phyloP scores from a whole-genome alignment of 2,329 filamentous ascomycete species.

The Aspergillus chevalieri region DNA sequence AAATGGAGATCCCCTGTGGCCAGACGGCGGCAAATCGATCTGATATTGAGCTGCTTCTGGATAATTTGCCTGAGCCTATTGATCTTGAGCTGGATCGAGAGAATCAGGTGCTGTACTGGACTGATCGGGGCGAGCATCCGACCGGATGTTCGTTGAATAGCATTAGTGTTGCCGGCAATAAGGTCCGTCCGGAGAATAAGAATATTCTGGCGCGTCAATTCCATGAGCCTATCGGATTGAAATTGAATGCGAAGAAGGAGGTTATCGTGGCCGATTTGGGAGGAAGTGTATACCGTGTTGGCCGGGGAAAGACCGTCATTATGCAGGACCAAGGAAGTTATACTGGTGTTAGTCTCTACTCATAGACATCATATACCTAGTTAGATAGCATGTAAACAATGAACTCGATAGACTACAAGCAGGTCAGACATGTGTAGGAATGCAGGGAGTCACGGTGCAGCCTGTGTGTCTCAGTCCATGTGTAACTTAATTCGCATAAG shows the following conservation, averaged over 20 bases:
- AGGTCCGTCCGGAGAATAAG: not conserved
- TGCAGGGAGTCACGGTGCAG: no score
- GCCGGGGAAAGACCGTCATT: constrained; percentile 14
- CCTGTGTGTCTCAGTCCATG: no score
- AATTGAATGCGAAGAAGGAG: constrained; percentile 13
- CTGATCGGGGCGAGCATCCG: constrained; percentile 54
- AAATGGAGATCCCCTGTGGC: constrained; percentile 34
- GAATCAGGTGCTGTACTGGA: constrained; percentile 50
- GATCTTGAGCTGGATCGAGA: constrained; percentile 51
- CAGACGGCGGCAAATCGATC: constrained; percentile 28
- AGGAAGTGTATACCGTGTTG: constrained; percentile 19
- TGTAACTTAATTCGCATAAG: no score
- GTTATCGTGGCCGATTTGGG: constrained; percentile 21
- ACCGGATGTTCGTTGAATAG: constrained; percentile 50
- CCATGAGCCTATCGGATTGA: constrained; percentile 23
- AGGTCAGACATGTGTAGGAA: no score
- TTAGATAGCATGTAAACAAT: not conserved
- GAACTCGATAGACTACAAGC: no score
- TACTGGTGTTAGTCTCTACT: constrained; percentile 12
- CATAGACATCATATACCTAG: not conserved
- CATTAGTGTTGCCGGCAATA: constrained; percentile 13
- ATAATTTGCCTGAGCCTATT: constrained; percentile 49
- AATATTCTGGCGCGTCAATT: constrained; percentile 17
- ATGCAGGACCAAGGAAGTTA: constrained; percentile 13
- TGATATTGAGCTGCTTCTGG: constrained; percentile 41